Percentiles rank a stretch among this genome's conserved stretches.
Conservation (phyloP, 2,329 filamentous ascomycete genomes). For the Chalaropsis ovoidea region DNA sequence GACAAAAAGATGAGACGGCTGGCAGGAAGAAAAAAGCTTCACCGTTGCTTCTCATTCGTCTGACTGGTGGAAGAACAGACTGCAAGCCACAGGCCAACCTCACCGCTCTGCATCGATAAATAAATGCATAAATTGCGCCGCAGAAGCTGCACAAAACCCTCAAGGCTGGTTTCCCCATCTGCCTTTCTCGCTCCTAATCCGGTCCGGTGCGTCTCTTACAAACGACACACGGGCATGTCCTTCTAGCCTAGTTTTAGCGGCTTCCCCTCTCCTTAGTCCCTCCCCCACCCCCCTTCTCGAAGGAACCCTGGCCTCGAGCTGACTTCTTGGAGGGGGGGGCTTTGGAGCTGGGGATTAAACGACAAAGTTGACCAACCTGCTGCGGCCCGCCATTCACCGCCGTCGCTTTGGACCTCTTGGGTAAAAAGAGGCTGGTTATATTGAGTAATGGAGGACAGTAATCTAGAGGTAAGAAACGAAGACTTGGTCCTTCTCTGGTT, state of each 20-base stretch:
- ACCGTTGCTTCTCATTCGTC: background rate
- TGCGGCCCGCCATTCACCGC: background rate
- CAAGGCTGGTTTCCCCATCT: no score
- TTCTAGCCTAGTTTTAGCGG: slow-evolving; percentile 10
- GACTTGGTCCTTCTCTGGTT: background rate
- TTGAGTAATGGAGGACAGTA: background rate
- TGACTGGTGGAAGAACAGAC: slow-evolving; percentile 11
- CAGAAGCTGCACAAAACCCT: no score
- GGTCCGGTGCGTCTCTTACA: slow-evolving; percentile 7
- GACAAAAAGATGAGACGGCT: slow-evolving; percentile 7
- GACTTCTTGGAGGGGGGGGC: background rate
- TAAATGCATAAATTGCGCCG: background rate
- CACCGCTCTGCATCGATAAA: background rate
- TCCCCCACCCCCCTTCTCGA: background rate
- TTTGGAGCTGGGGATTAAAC: slow-evolving; percentile 2
- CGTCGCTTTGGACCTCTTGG: background rate
- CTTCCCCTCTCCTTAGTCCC: background rate
- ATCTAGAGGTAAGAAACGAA: background rate
- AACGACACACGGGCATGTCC: background rate
- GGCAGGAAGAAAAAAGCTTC: background rate
- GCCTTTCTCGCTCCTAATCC: background rate
- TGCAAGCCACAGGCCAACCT: background rate
- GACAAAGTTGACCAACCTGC: background rate
- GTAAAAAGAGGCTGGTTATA: slow-evolving; percentile 1
- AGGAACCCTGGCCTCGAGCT: slow-evolving; percentile 7